These are phyloP conservation scores for Plenodomus lindquistii DNA, from an alignment of 2,329 filamentous ascomycete genomes.

Conservation along the genomic window DNA sequence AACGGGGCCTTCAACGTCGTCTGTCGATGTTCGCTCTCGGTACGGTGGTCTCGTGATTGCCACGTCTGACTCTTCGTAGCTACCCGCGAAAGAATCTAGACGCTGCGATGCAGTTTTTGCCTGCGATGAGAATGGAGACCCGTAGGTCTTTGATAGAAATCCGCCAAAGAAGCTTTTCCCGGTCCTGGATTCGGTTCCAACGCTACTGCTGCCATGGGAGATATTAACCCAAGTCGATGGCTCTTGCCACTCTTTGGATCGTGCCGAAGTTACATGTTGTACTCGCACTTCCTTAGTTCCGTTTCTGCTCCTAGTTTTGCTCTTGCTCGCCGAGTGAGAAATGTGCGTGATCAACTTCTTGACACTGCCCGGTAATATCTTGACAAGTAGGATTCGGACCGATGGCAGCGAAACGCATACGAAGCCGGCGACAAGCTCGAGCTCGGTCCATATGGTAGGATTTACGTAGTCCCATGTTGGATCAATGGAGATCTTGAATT, in stretches of 20 bases:
- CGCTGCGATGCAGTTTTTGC: constrained; percentile 4
- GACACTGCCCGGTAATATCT: constrained; percentile 11
- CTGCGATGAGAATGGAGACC: constrained; percentile 7
- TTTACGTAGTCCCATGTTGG: constrained; percentile 33
- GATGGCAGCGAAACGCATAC: constrained; percentile 30
- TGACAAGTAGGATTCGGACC: constrained; percentile 22
- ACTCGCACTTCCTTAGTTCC: neutral
- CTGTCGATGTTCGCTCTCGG: neutral
- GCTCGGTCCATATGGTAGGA: constrained; percentile 28
- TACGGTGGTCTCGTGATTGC: constrained; percentile 11
- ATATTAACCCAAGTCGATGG: constrained; percentile 11
- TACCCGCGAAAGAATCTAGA: constrained; percentile 11
- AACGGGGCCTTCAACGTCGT: neutral
- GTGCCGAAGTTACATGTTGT: neutral
- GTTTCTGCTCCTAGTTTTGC: constrained; percentile 2
- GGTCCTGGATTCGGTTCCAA: neutral
- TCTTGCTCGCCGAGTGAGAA: constrained; percentile 9
- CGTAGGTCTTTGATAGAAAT: constrained; percentile 8
- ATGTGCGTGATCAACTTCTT: constrained; percentile 13
- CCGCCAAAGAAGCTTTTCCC: constrained; percentile 11
- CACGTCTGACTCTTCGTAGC: constrained; percentile 10
- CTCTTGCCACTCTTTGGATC: constrained; percentile 9
- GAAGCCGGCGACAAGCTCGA: constrained; percentile 28
- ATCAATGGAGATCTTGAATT: constrained; percentile 28
- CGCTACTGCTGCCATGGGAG: constrained; percentile 2